phyloP scores from a whole-genome alignment of 2,329 filamentous ascomycete species.

The Fusarium pseudonygamai region DNA sequence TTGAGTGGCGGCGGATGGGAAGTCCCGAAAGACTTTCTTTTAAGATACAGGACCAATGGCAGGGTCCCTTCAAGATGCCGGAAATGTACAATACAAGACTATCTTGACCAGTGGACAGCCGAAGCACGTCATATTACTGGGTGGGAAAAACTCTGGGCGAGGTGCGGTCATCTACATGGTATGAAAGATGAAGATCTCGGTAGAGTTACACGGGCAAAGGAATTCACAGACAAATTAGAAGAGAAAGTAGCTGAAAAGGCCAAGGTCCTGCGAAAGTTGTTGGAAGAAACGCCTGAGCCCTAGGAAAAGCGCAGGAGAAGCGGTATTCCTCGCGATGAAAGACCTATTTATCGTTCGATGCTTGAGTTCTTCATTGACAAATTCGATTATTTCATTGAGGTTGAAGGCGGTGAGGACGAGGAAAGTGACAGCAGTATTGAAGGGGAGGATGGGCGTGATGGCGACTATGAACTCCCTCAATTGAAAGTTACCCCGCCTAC shows the following conservation, averaged over 20 bases:
- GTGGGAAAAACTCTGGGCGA: not conserved
- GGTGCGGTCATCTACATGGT: not conserved
- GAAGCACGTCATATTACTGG: not conserved
- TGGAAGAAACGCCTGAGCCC: slow-evolving; percentile 5
- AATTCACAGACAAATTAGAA: not conserved
- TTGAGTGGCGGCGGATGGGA: not conserved
- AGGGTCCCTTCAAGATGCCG: slow-evolving; percentile 17
- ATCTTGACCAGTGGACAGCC: slow-evolving; percentile 19
- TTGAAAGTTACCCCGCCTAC: not conserved
- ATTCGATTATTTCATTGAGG: not conserved
- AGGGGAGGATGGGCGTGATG: not conserved
- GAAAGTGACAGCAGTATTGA: not conserved
- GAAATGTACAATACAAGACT: slow-evolving; percentile 6
- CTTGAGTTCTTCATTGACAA: not conserved
- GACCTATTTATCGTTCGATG: too few species aligned
- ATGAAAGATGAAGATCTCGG: not conserved
- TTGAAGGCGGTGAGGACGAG: not conserved
- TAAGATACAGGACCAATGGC: not conserved
- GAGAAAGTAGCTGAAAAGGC: not conserved
- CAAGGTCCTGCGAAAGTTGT: not conserved
- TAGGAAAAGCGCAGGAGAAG: not conserved
- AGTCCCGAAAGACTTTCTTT: not conserved
- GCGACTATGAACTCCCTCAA: not conserved
- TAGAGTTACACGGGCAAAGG: not conserved
- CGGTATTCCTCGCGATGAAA: not conserved